These are phyloP conservation scores for Diplogelasinospora grovesii DNA, from an alignment of 495 filamentous ascomycete genomes.

Conservation along the genomic window DNA sequence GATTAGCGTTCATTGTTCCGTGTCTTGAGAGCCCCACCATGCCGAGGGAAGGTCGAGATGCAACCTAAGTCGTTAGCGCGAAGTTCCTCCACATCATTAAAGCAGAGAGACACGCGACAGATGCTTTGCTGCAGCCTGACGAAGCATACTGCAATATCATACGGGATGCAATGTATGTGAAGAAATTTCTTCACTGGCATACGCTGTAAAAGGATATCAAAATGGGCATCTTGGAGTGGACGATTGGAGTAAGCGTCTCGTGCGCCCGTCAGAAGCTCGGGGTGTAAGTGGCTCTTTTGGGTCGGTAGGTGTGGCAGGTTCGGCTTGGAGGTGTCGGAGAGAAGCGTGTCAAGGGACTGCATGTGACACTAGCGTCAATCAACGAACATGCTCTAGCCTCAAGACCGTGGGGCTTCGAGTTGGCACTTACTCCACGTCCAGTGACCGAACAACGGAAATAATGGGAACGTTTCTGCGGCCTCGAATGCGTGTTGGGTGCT, in stretches of 20 bases:
- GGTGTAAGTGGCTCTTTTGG: constrained; percentile 12
- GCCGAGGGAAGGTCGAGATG: no score
- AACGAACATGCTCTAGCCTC: background rate
- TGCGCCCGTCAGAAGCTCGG: background rate
- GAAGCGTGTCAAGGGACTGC: constrained; percentile 7
- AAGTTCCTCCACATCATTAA: no score
- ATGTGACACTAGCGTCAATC: background rate
- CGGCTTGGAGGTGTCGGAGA: constrained; percentile 12
- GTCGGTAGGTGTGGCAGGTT: constrained; percentile 12
- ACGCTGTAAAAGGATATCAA: constrained; percentile 21
- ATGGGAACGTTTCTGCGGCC: constrained; percentile 6
- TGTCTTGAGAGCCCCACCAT: no score
- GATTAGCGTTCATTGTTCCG: no score
- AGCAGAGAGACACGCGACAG: no score
- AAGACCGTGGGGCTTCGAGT: constrained; percentile 7
- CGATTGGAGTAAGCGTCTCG: constrained; percentile 18
- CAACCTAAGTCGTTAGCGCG: no score
- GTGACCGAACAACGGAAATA: constrained; percentile 10
- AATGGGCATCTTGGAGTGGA: constrained; percentile 14
- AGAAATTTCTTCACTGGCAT: constrained; percentile 14
- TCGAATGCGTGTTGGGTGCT: constrained; percentile 4
- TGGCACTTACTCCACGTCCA: background rate
- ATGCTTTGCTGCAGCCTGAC: constrained; percentile 8
- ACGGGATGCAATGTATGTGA: constrained; percentile 5
- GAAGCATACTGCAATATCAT: constrained; percentile 3